A percentile compares a stretch with the other conserved stretches of the same genome.
Conservation (phyloP, 129 eudicot genomes). For the Lactuca sativa region DNA sequence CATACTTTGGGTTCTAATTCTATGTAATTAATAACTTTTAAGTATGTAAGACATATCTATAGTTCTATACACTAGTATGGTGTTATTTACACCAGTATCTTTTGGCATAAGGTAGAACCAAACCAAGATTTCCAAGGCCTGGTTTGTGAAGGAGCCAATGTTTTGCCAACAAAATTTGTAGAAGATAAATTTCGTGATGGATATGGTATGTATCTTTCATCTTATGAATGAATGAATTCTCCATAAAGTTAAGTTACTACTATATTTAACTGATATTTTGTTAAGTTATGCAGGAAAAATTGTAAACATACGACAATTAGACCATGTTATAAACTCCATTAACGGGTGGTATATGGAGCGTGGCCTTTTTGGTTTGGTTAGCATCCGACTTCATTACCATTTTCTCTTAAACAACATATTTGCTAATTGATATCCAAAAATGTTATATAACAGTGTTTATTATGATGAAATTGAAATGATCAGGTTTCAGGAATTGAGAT, state of each 20-base stretch:
- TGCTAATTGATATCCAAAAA: too few species aligned
- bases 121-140: constrained; percentile 98
- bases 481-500: constrained; percentile 95
- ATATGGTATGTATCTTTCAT: constrained; percentile 58
- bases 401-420: not conserved
- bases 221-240: not conserved
- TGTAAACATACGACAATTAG: constrained; percentile 77
- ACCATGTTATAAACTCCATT: constrained; percentile 85
- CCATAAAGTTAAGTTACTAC: constrained; percentile 12
- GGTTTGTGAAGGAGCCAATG: constrained; percentile 99
- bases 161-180: constrained; percentile 79
- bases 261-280: constrained; percentile 31
- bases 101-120: constrained; percentile 96
- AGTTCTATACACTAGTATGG: not conserved
- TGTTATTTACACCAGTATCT: constrained; percentile 33
- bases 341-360: constrained; percentile 99
- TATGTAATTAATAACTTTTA: not conserved
- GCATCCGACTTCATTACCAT: constrained; percentile 20
- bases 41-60: not conserved
- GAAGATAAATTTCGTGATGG: constrained; percentile 97
- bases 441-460: not conserved
- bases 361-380: constrained; percentile 99
- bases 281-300: constrained; percentile 95
- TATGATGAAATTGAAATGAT: constrained; percentile 9
- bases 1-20: not conserved